These are phyloP conservation scores for Austroboletus olivaceoglutinosus DNA, from an alignment of 1,284 basidiomycete genomes.

Conservation along the genomic window DNA sequence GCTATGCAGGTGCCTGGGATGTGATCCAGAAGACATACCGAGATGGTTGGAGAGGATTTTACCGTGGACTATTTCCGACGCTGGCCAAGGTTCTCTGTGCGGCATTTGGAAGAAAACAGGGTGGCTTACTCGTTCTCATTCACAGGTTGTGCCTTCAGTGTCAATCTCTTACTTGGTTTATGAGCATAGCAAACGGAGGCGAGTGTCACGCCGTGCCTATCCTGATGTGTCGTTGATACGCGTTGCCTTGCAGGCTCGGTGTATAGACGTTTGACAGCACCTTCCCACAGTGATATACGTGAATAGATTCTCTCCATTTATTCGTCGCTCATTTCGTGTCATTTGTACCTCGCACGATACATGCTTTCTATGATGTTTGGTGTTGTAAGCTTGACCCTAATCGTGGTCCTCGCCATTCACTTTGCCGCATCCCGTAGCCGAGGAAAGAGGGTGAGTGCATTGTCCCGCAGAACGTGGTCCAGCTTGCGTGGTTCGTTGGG, in stretches of 20 bases:
- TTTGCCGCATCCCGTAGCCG: constrained; percentile 17
- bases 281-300: constrained; percentile 22
- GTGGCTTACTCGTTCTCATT: constrained; percentile 15
- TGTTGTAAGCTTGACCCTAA: constrained; percentile 8
- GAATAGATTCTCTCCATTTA: constrained; percentile 28
- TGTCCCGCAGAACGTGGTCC: constrained; percentile 42
- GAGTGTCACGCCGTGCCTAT: constrained; percentile 25
- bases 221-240: constrained; percentile 6
- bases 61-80: constrained; percentile 88
- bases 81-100: constrained; percentile 71
- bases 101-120: not conserved
- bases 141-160: constrained; percentile 86
- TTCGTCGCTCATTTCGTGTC: constrained; percentile 24
- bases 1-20: constrained; percentile 86
- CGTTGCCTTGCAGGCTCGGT: constrained; percentile 39
- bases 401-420: not conserved
- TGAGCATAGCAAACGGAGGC: constrained; percentile 78
- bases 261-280: constrained; percentile 37
- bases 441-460: constrained; percentile 51
- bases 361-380: constrained; percentile 14
- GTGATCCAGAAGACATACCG: constrained; percentile 82
- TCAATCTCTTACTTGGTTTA: constrained; percentile 94
- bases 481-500: constrained; percentile 34
- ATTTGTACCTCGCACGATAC: constrained; percentile 29
- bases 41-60: constrained; percentile 95